Percentiles rank a stretch among this genome's conserved stretches.
Conservation (phyloP, 768 basidiomycete species). For the Amanita rimosa region DNA sequence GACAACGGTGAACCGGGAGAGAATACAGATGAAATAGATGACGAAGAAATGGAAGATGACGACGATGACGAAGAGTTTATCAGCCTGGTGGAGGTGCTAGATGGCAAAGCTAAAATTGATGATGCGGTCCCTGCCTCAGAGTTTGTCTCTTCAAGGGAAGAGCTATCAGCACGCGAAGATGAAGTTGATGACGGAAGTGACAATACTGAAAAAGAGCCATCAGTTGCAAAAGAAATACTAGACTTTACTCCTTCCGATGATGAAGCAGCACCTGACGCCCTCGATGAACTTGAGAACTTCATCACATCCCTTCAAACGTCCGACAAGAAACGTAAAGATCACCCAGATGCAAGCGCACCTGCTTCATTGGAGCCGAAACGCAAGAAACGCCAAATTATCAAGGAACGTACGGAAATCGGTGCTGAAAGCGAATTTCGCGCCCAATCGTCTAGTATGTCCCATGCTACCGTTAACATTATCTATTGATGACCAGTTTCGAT, state of each 20-base stretch:
- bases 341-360: conserved; percentile 21
- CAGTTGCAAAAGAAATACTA: conserved; percentile 34
- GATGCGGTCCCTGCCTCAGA: conserved; percentile 20
- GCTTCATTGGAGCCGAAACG: conserved; percentile 16
- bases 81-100: conserved; percentile 54
- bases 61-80: conserved; percentile 41
- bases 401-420: conserved; percentile 70
- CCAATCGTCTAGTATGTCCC: conserved; percentile 31
- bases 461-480: neutral
- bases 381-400: conserved; percentile 49
- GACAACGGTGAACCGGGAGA: conserved; percentile 28
- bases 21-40: conserved; percentile 27
- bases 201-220: conserved; percentile 23
- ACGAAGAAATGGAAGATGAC: conserved; percentile 36
- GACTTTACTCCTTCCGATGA: conserved; percentile 38
- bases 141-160: conserved; percentile 6
- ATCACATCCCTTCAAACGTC: conserved; percentile 54
- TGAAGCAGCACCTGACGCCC: conserved; percentile 41
- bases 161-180: conserved; percentile 11
- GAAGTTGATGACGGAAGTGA: conserved; percentile 23
- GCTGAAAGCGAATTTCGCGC: conserved; percentile 74
- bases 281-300: conserved; percentile 62
- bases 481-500: neutral
- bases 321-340: conserved; percentile 61
- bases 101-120: conserved; percentile 45